Conservation (phyloP, 106 monocot genomes). For the Amphibolis antarctica region DNA sequence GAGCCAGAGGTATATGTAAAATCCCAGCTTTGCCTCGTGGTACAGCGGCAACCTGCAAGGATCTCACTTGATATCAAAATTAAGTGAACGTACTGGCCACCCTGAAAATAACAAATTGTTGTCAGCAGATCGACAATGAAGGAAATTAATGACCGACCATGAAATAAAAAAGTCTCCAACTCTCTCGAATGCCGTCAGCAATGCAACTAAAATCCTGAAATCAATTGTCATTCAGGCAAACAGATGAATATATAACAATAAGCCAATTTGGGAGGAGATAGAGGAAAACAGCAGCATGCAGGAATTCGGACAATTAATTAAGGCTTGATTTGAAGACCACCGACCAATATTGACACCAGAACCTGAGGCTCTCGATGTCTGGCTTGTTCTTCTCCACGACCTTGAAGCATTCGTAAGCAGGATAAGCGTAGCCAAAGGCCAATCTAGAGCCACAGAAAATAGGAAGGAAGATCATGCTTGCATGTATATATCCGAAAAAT, state of each 20-base stretch:
- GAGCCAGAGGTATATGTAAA: conserved; percentile 84
- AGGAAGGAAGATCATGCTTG: neutral
- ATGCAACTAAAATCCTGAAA: conserved; percentile 77
- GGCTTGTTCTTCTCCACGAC: conserved; percentile 65
- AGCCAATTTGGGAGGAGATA: conserved; percentile 4
- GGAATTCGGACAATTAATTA: neutral
- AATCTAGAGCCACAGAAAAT: conserved; percentile 20
- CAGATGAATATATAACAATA: conserved; percentile 5
- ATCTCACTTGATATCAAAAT: neutral
- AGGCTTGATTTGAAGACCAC: neutral
- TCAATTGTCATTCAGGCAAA: neutral
- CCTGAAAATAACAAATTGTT: neutral
- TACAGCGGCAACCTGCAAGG: conserved; percentile 83
- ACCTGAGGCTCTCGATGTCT: conserved; percentile 51
- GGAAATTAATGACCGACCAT: conserved; percentile 31
- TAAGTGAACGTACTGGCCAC: neutral
- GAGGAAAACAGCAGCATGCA: neutral
- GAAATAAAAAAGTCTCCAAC: conserved; percentile 66
- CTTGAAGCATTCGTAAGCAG: conserved; percentile 74
- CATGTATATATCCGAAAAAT: neutral
- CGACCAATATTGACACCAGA: conserved; percentile 86
- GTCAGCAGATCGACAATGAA: neutral
- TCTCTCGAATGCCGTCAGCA: conserved; percentile 59
- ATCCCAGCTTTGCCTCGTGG: conserved; percentile 76
- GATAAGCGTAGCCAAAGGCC: conserved; percentile 70